Base-by-base conservation (phyloP, 371 early-diverging fungal genomes). In the Capillidium rhysosporum region DNA sequence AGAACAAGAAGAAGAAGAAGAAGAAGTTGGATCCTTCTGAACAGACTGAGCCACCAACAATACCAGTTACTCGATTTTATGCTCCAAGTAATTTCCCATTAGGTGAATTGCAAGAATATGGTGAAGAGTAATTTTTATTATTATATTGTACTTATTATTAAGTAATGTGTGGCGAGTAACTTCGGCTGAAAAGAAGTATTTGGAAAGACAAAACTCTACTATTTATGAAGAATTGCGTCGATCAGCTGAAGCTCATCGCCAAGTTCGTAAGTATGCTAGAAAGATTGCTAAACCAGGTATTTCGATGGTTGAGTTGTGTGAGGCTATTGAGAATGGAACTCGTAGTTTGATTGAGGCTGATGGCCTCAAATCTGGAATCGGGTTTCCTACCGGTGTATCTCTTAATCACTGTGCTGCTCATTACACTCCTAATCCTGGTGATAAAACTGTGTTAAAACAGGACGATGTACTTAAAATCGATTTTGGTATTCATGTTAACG, bases 371-470 rank as follows among this genome's bases (percentile, higher is more conserved):
- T 43, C 30, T 41, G 54, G 92, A 0, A 91, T 98, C 56, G 99
- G 93, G 24, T 99, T 99, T 74, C 99, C 99, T n/a, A 97, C 97
- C 2, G 99, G 99, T 30, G 77, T 84, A 48, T 97, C 98, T 5
- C 61, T 98, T 34, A 99, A 99, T 63, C 80, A 93, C 57, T 85
- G 85, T 62, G 99, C 99, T n/a, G 99, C 99, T 16, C 99, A 99
- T 63, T 98, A 87, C 64, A 97, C 98, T 3, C 96, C 98, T 4
- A 98, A 98, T 63, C 80, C 94, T 38, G 98, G 96, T 8, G 97
- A 99, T 61, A 80, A 78, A 57, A 88, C 88, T 0, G 90, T 92
- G 1, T 62, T 99, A 47, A 59, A 75, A 49, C 81, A 91, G 56
- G 88, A 83, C 52, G 99, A 99, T 73, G 95, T 99, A 16, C 76